These are phyloP conservation scores for Pythium guiyangense DNA, from an alignment of 352 stramenopile genomes.

Conservation along the genomic window DNA sequence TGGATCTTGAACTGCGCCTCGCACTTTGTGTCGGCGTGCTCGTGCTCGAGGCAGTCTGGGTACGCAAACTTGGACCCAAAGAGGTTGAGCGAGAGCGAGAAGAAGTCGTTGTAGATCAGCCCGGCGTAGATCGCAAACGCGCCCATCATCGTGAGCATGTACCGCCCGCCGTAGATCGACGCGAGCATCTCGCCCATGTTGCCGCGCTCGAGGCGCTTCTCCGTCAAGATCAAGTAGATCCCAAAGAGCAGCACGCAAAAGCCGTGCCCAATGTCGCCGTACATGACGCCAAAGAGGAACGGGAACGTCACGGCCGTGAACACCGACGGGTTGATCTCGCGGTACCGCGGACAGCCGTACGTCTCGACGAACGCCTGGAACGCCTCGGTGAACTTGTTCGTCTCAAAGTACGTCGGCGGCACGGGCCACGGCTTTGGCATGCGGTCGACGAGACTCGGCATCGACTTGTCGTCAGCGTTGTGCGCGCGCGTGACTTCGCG, in stretches of 20 bases:
- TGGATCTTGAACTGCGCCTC: slow-evolving; percentile 74
- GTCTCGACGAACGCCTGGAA: slow-evolving; percentile 99
- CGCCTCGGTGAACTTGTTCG: slow-evolving; percentile 98
- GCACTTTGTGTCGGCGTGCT: slow-evolving; percentile 49
- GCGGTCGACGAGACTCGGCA: slow-evolving; percentile 91
- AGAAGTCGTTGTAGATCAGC: slow-evolving; percentile 99
- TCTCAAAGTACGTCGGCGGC: slow-evolving; percentile 97
- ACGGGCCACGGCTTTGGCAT: slow-evolving; percentile 95
- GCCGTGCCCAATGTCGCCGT: slow-evolving; percentile 98
- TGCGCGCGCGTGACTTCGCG: slow-evolving; percentile 88
- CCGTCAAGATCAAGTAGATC: slow-evolving; percentile 93
- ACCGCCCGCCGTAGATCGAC: slow-evolving; percentile 92
- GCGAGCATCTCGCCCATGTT: slow-evolving; percentile 90
- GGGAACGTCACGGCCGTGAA: slow-evolving; percentile 99
- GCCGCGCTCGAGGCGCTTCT: slow-evolving; percentile 81
- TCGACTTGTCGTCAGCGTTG: slow-evolving; percentile 91
- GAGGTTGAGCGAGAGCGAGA: slow-evolving; percentile 96
- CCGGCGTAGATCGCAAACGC: slow-evolving; percentile 97
- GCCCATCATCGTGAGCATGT: slow-evolving; percentile 99
- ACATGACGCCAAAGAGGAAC: slow-evolving; percentile 99
- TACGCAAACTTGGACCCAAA: slow-evolving; percentile 95
- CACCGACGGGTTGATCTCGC: slow-evolving; percentile 97
- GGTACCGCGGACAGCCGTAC: slow-evolving; percentile 97
- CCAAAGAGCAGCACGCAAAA: slow-evolving; percentile 93
- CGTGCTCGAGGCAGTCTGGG: slow-evolving; percentile 64